These are phyloP conservation scores for Corymbia maculata DNA, from an alignment of 345 rosid genomes.

Conservation along the genomic window DNA sequence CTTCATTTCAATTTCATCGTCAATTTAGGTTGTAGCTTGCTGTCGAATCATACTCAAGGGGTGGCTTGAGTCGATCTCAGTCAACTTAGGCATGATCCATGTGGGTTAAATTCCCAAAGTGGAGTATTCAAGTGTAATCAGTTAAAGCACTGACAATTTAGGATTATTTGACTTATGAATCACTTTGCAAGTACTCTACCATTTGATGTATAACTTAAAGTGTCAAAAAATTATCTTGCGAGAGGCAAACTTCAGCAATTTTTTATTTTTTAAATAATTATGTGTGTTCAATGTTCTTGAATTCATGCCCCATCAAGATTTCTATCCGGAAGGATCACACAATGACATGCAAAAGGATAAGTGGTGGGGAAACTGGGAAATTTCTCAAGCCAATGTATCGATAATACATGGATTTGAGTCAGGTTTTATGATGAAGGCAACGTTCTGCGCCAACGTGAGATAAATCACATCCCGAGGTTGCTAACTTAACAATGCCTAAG, in stretches of 20 bases:
- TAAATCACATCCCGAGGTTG: neutral
- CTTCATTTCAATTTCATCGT: neutral
- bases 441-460: neutral
- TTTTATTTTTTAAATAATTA: neutral
- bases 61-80: neutral
- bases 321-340: neutral
- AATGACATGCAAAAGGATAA: neutral
- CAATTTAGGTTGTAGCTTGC: neutral
- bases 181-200: neutral
- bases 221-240: neutral
- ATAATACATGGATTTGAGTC: neutral
- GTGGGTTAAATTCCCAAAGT: neutral
- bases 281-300: neutral
- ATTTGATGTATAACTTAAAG: no score
- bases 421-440: neutral
- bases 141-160: neutral
- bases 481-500: neutral
- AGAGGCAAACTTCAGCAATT: neutral
- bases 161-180: neutral
- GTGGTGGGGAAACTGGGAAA: neutral
- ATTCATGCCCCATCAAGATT: neutral
- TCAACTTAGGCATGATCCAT: neutral
- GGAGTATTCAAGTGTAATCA: neutral
- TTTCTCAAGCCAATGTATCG: neutral
- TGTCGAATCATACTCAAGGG: neutral